Evolutionary conservation across 1,139 yeast species (phyloP), one percentile per base, ranked within the genome.

Genomic region (Pichia sp.): DNA sequence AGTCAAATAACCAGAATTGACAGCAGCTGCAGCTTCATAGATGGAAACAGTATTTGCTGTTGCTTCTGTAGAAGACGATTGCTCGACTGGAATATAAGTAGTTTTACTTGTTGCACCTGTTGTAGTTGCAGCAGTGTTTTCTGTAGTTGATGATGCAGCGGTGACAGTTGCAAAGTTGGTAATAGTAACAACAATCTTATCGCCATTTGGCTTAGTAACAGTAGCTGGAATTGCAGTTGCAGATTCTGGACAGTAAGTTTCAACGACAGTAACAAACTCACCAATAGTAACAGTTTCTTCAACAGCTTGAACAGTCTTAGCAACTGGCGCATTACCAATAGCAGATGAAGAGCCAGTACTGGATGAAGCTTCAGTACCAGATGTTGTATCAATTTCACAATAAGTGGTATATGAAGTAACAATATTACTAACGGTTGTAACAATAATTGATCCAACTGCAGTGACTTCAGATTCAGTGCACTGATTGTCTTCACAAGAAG

Each of bases 401-500:
- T 40, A 47, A 18, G 51, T 46, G 12, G 47, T 48, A 46, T 39
- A 45, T 38, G 46, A 40, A 9, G 47, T 24, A 7, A 38, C 50
- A 23, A 25, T n/a, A 12, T 40, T 44, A 26, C 22, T n/a, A 22
- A 45, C 42, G 15, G 50, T 48, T 6, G 52, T 44, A 11, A 27
- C 42, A 39, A 43, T 38, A 34, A 42, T 44, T 3, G 48, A 26
- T 23, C 43, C 46, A 40, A 45, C 40, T 13, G 45, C 46, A 22
- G 50, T 39, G 18, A 38, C 22, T 12, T 47, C 26, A 8, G 18
- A 29, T 4, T 51, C 52, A 11, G 56, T 22, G 46, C 64, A 60
- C n/a, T 30, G 25, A 18, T 53, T 44, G 8, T 44, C 55, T 15
- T 60, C 50, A 44, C 60, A 59, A 8, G 53, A 44, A 29, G 54